Percentiles rank a stretch among this genome's conserved stretches.
phyloP scores from a whole-genome alignment of 1,284 basidiomycete species.

The Apiotrichum gracile region DNA sequence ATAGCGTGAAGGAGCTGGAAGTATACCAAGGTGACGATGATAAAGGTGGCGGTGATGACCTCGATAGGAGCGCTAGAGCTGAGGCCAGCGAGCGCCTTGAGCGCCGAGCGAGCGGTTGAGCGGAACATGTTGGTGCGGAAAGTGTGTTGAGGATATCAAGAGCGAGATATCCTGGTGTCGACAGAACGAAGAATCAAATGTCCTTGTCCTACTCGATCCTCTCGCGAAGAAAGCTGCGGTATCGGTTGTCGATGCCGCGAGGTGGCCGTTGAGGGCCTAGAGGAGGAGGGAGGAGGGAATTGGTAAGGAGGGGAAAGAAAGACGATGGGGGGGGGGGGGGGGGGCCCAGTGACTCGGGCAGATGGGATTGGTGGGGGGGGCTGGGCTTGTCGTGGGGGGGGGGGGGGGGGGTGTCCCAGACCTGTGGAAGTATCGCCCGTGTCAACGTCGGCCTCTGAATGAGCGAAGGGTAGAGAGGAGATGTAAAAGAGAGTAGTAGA shows the following conservation, averaged over 20 bases:
- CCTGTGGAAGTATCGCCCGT: no score
- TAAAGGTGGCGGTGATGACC: conserved; percentile 78
- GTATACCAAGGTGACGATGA: conserved; percentile 81
- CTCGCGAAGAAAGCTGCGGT: background rate
- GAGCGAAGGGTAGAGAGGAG: no score
- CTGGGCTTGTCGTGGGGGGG: no score
- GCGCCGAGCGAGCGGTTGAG: conserved; percentile 28
- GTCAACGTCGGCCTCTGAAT: no score
- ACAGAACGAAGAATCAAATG: no score
- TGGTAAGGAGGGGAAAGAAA: background rate
- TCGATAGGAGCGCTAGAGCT: conserved; percentile 58
- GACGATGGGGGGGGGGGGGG: background rate
- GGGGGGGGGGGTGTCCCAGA: no score
- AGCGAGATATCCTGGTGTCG: no score
- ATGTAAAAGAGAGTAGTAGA: no score
- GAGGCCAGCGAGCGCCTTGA: conserved; percentile 42
- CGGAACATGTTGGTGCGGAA: background rate
- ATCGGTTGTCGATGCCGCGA: background rate
- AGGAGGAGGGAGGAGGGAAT: background rate
- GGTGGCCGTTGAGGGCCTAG: background rate
- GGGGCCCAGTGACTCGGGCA: no score
- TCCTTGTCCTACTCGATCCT: background rate
- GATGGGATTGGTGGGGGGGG: no score
- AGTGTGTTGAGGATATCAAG: background rate
- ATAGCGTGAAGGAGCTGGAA: conserved; percentile 84